Evolutionary conservation across 345 rosid species (phyloP).

Genomic region (Eucalyptus pumila): DNA sequence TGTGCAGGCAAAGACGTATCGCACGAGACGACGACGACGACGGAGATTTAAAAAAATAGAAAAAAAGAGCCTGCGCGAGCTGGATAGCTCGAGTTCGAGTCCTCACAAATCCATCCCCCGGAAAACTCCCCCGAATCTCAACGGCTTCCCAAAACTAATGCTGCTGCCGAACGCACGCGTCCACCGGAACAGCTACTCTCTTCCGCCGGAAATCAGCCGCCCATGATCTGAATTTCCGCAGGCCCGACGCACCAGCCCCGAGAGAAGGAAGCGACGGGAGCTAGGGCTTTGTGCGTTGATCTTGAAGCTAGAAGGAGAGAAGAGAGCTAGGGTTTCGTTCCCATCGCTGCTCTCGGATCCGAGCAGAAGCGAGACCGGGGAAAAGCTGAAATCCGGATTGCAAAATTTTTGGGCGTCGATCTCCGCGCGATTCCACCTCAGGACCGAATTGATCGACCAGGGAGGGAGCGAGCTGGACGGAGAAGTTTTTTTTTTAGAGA

Average conservation of each 20-base stretch:
- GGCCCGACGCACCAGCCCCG: neutral
- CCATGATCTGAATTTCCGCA: neutral
- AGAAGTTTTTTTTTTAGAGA: neutral
- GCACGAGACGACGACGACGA: neutral
- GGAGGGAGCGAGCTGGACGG: neutral
- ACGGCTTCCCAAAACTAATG: neutral
- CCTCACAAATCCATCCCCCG: neutral
- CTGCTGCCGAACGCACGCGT: neutral
- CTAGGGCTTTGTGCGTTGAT: slow-evolving; percentile 10
- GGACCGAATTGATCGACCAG: slow-evolving; percentile 2
- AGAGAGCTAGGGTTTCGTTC: slow-evolving; percentile 14
- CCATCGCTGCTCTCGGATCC: neutral
- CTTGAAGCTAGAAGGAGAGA: neutral
- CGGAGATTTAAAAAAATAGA: no score
- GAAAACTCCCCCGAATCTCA: neutral
- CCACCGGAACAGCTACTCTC: neutral
- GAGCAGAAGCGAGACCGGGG: neutral
- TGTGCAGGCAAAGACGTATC: neutral
- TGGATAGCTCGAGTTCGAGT: neutral
- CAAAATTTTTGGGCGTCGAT: neutral
- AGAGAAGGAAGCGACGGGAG: neutral
- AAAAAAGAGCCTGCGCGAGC: neutral
- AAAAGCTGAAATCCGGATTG: neutral
- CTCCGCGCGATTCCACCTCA: neutral
- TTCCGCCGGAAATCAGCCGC: neutral